phyloP scores from a whole-genome alignment of 768 basidiomycete species.

The Boletus rubescentipes region DNA sequence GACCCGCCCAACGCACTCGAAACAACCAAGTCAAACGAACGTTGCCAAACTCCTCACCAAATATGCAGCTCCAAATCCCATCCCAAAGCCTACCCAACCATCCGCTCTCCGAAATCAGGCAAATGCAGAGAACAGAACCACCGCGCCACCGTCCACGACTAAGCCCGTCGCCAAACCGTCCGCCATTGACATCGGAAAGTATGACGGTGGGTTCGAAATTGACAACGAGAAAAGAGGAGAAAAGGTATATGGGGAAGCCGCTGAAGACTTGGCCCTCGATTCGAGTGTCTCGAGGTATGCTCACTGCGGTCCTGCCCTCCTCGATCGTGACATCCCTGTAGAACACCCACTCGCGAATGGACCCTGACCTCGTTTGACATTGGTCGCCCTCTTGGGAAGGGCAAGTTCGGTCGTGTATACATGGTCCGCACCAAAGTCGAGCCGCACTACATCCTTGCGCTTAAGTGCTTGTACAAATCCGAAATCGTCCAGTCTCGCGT shows the following conservation, averaged over 20 bases:
- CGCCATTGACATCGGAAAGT: conserved; percentile 76
- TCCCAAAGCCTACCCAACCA: conserved; percentile 31
- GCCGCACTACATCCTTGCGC: conserved; percentile 90
- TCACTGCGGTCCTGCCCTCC: neutral
- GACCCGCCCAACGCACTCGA: conserved; percentile 39
- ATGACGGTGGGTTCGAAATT: conserved; percentile 95
- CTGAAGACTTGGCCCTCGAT: conserved; percentile 79
- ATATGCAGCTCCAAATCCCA: conserved; percentile 63
- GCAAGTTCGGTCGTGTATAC: conserved; percentile 98
- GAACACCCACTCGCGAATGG: conserved; percentile 83
- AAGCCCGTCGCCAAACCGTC: conserved; percentile 22
- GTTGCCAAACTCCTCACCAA: conserved; percentile 74
- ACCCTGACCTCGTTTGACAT: conserved; percentile 87
- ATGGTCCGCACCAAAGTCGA: conserved; percentile 92
- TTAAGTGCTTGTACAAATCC: conserved; percentile 96
- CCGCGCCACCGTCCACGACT: conserved; percentile 25
- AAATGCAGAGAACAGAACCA: conserved; percentile 24
- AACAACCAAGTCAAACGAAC: conserved; percentile 57
- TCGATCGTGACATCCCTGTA: conserved; percentile 26
- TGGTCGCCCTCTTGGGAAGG: conserved; percentile 95
- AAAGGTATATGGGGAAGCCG: conserved; percentile 72
- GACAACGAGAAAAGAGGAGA: conserved; percentile 84
- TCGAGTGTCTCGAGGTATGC: conserved; percentile 69
- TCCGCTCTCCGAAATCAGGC: conserved; percentile 46
- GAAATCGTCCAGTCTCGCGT: conserved; percentile 90